Percentiles rank a stretch among this genome's conserved stretches.
phyloP scores from a whole-genome alignment of 352 stramenopile genomes.

The Phytophthora capsici region DNA sequence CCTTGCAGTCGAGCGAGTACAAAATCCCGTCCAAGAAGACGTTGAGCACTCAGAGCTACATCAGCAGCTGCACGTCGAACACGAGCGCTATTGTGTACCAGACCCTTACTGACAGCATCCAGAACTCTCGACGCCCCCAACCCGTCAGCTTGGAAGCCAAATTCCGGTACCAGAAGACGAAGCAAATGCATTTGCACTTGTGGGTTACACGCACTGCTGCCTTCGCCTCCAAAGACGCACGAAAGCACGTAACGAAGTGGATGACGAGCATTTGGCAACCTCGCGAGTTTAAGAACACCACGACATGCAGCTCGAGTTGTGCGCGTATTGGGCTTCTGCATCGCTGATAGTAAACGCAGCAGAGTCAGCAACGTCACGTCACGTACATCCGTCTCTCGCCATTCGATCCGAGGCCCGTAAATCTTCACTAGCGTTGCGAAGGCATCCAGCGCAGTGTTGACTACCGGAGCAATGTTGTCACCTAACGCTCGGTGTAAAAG shows the following conservation, averaged over 20 bases:
- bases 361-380: slow-evolving; percentile 73
- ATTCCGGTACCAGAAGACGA: slow-evolving; percentile 74
- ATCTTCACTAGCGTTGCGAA: slow-evolving; percentile 78
- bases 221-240: slow-evolving; percentile 76
- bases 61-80: slow-evolving; percentile 77
- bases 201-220: slow-evolving; percentile 42
- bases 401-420: slow-evolving; percentile 78
- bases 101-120: slow-evolving; percentile 46
- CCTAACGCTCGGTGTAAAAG: slow-evolving; percentile 62
- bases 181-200: slow-evolving; percentile 88
- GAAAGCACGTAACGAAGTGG: slow-evolving; percentile 76
- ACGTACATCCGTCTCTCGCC: slow-evolving; percentile 64
- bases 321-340: slow-evolving; percentile 82
- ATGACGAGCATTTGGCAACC: slow-evolving; percentile 62
- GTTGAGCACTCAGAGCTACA: slow-evolving; percentile 78
- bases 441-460: slow-evolving; percentile 75
- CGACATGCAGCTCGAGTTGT: slow-evolving; percentile 80
- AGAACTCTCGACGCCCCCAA: slow-evolving; percentile 68
- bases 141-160: slow-evolving; percentile 76
- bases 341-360: slow-evolving; percentile 63
- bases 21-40: slow-evolving; percentile 72
- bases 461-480: slow-evolving; percentile 78
- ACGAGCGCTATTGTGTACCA: slow-evolving; percentile 73
- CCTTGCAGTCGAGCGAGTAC: slow-evolving; percentile 75
- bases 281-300: slow-evolving; percentile 76